Conservation (phyloP, 768 basidiomycete species). For the Cubamyces lactineus region DNA sequence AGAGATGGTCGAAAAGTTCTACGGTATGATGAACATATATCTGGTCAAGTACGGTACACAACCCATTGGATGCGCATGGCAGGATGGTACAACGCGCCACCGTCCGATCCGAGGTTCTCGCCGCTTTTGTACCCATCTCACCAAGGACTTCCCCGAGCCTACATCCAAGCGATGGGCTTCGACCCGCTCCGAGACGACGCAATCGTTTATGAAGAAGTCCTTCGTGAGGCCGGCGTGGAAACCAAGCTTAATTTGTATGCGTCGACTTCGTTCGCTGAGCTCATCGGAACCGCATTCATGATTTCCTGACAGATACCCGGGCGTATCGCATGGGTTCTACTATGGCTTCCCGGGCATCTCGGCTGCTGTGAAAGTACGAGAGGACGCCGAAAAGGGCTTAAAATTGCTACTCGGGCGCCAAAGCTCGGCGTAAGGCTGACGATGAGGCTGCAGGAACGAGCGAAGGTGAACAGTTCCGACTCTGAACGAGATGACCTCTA, state of each 20-base stretch:
- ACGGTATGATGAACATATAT: not conserved
- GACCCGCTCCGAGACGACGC: conserved; percentile 37
- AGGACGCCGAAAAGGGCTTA: conserved; percentile 25
- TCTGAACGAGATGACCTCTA: too few relatives aligned
- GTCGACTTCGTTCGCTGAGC: too few relatives aligned
- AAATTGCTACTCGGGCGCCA: conserved; percentile 26
- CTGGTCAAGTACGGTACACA: too few relatives aligned
- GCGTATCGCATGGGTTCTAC: conserved; percentile 31
- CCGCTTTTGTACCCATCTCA: conserved; percentile 7
- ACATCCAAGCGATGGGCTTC: conserved; percentile 30
- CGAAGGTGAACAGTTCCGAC: too few relatives aligned
- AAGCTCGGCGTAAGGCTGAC: too few relatives aligned
- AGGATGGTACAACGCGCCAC: not conserved
- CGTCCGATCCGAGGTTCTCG: conserved; percentile 6
- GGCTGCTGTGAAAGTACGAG: conserved; percentile 17
- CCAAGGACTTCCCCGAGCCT: conserved; percentile 29
- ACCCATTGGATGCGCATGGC: too few relatives aligned
- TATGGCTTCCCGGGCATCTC: conserved; percentile 17
- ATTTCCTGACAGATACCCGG: conserved; percentile 30
- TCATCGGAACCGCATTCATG: not conserved
- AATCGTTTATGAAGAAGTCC: conserved; percentile 30
- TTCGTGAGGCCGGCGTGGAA: conserved; percentile 29
- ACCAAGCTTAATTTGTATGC: conserved; percentile 31
- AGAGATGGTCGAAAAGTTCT: not conserved
- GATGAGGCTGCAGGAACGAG: too few relatives aligned